Base-by-base conservation (phyloP, 352 stramenopile species). In the Ophiocytium majus region DNA sequence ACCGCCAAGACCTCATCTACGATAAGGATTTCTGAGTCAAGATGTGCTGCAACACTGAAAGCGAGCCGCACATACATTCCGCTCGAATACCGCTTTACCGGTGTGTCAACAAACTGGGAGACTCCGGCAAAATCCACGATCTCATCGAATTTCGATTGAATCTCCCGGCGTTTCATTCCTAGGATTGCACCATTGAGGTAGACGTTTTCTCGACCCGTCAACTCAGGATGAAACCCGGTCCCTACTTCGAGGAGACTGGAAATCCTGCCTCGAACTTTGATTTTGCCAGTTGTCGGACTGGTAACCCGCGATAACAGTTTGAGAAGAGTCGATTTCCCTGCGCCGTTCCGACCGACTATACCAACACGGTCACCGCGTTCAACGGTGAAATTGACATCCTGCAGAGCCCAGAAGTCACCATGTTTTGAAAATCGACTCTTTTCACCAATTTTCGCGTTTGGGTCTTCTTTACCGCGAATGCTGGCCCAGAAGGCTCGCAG, bases 31-130 rank as follows among this genome's bases (percentile, higher is more conserved):
- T 79, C 74, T n/a, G 74, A n/a, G 28, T 79, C 74, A 19, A 79
- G 31, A 50, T 79, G 74, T 17, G 74, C 74, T 17, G 74, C 74
- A 76, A 79, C 31, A 17, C 14, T 19, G 35, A 79, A 79, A 19
- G 74, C 74, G 28, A 79, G 35, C 17, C 74, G 74, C 14, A 79
- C 74, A 74, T 79, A 79, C 74, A 79, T 79, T 17, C 74, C 74
- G 74, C 74, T 79, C 17, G 28, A 76, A 74, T 79, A 79, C 17
- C 74, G 74, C 74, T 79, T 79, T 79, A 79, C 74, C n/a, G 74
- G 74, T 17, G 74, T 79, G n/a, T 79, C 74, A 63, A 79, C 17
- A 79, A 76, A 79, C 28, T 74, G 74, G 14, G 14, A 17, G 28
- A 79, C 74, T 17, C 31, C 74, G 74, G 28, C 35, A 74, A 79